Base-by-base conservation (phyloP, 176 grass and related monocot genomes). In the Avena eriantha region DNA sequence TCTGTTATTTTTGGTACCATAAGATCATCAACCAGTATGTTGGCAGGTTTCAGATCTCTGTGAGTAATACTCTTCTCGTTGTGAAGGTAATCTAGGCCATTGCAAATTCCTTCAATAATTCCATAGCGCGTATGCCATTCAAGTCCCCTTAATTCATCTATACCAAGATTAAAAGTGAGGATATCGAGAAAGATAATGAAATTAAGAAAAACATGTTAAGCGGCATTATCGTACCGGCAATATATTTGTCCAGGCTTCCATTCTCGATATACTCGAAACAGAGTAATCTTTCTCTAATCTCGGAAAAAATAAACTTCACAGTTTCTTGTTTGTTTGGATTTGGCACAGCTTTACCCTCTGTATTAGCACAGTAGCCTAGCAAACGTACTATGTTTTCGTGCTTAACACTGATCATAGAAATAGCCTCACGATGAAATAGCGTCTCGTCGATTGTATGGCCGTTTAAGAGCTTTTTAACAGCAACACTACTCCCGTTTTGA, bases 1-100 rank as follows among this genome's bases (percentile, higher is more conserved):
- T 69, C 66, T 16, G 66, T 34, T 15, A 68, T 68, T 68, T 68
- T 68, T 69, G 66, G 66, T 18, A 69, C 33, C 66, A 69, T 69
- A 18, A 43, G 36, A 71, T 71, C 69, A 71, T 71, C 69, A 19
- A 43, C 9, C 31, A 69, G 33, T 69, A 69, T 69, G 15, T 69
- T 69, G 3, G 16, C 7, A 19, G 66, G 33, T 69, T 71, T 71
- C 16, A 71, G 36, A 71, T 71, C 69, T 35, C 7, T 71, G 8
- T 71, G 69, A n/a, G n/a, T 18, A 5, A 71, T 71, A 71, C 10
- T 0, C 69, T 10, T 71, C n/a, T 71, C 19, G 10, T n/a, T n/a
- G 69, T 71, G 35, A 71, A 71, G 69, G n/a, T 71, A 69, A 19
- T 36, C 33, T 17, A 69, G 33, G 7, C 66, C 66, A 3, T 69